A percentile compares a stretch with the other conserved stretches of the same genome.
These are phyloP conservation scores for Russula dissimulans DNA, from an alignment of 768 basidiomycete genomes.

Conservation along the genomic window DNA sequence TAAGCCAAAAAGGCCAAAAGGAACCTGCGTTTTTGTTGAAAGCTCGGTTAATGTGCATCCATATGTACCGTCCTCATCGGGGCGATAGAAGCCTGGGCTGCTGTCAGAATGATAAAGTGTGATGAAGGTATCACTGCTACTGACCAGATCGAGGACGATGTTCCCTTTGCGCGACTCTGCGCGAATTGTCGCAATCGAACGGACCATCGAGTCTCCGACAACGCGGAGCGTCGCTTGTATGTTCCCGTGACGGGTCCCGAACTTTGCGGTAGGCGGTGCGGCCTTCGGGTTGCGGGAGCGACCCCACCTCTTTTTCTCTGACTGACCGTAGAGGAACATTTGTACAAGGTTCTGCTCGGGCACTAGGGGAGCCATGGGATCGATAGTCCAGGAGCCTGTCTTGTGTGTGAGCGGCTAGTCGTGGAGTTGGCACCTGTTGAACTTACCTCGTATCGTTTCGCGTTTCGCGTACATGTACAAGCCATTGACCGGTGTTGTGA, in stretches of 20 bases:
- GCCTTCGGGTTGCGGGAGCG: not conserved
- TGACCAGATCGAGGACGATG: slow-evolving; percentile 11
- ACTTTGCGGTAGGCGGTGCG: slow-evolving; percentile 1
- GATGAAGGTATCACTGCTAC: not conserved
- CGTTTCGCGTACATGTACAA: slow-evolving; percentile 2
- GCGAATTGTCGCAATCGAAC: slow-evolving; percentile 6
- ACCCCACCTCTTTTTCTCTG: not conserved
- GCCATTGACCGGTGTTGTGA: slow-evolving; percentile 5
- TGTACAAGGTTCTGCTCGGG: not conserved
- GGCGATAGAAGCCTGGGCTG: slow-evolving; percentile 8
- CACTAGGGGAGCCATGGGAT: slow-evolving; percentile 1
- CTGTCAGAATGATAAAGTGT: not conserved
- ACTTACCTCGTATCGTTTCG: slow-evolving; percentile 10
- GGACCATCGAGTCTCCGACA: slow-evolving; percentile 3
- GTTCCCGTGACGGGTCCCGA: slow-evolving; percentile 8
- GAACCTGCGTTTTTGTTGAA: too few relatives aligned
- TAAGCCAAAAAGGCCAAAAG: too few relatives aligned
- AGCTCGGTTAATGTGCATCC: not conserved
- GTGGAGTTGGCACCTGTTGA: not conserved
- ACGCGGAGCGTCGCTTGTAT: slow-evolving; percentile 7
- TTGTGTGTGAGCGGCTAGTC: not conserved
- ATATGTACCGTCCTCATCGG: slow-evolving; percentile 6
- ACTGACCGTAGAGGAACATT: slow-evolving; percentile 2
- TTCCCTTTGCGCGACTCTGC: slow-evolving; percentile 6
- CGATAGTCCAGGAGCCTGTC: slow-evolving; percentile 14